phyloP scores from a whole-genome alignment of 2,329 filamentous ascomycete species.

The Nemania abortiva region DNA sequence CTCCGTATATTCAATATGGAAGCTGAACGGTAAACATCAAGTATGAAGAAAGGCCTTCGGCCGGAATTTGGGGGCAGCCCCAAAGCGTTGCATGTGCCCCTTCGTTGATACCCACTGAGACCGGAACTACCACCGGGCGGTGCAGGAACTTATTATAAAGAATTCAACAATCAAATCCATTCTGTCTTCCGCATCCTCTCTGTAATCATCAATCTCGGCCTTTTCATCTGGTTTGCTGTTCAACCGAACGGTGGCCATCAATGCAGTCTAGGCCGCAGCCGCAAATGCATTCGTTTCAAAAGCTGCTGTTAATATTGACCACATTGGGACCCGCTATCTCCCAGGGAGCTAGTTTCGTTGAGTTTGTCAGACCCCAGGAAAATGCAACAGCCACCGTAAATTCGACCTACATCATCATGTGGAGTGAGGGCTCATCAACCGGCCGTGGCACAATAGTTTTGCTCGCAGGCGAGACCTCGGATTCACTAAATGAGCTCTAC shows the following conservation, averaged over 20 bases:
- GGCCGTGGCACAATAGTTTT: conserved; percentile 1
- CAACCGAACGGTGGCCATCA: neutral
- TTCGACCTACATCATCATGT: conserved; percentile 11
- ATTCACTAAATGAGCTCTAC: neutral
- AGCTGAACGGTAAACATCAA: too few relatives aligned
- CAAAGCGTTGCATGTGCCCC: conserved; percentile 3
- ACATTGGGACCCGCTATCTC: too few relatives aligned
- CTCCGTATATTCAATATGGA: too few relatives aligned
- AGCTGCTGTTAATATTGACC: neutral
- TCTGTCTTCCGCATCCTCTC: neutral
- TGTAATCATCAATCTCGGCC: neutral
- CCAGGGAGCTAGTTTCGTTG: neutral
- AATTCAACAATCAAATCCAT: neutral
- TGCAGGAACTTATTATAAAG: neutral
- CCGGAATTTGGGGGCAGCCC: neutral
- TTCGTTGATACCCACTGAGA: conserved; percentile 2
- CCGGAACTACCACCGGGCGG: neutral
- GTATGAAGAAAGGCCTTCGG: too few relatives aligned
- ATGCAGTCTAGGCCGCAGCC: neutral
- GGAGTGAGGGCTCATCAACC: neutral
- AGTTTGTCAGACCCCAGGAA: conserved; percentile 2
- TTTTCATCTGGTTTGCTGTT: neutral
- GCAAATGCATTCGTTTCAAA: neutral
- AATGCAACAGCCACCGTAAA: neutral
- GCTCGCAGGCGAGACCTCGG: conserved; percentile 7